Evolutionary conservation across 2,329 filamentous ascomycete species (phyloP), one percentile per base, ranked within the genome.

Genomic region (Ophiostoma himal-ulmi): DNA sequence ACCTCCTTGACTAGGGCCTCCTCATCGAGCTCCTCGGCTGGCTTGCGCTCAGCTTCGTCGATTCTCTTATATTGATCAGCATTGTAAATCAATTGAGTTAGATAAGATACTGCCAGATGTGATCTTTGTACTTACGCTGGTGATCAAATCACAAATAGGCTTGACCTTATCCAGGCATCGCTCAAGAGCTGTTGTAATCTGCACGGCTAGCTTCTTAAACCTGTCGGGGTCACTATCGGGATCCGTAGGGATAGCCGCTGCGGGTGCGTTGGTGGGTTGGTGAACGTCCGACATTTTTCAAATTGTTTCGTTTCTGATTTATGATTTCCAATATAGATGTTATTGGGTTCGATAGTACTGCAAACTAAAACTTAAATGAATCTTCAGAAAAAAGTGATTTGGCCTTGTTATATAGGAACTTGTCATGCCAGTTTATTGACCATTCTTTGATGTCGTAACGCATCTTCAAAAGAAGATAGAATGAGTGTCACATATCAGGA

Each of bases 1-100:
- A 97, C 92, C 71, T 93, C 86, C 78, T 91, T 88, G 76, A 97
- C 93, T 5, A 97, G 87, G 75, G 91, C 86, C 22, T 57, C 52
- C 13, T 57, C 52, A 57, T 57, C 52, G 11, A 57, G 52, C 10
- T 26, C 52, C 5, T 57, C 52, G 0, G n/a, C 22, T 1, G 52
- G 52, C 22, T 57, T 57, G n/a, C 52, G 52, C n/a, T 57, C 52
- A 1, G 52, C 52, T 5, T 26, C n/a, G 13, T 57, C 52, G 22
- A 57, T 22, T 26, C 22, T 57, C 52, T n/a, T 48, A 48, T 48
- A 7, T n/a, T n/a, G 2, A 20, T 48, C 17, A 48, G 14, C 14
- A 48, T 39, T 48, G 13, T 57, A 26, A 54, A 11, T 48, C 5
- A 44, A 17, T 44, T 11, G 3, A 44, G 14, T 20, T 20, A 13